Percentiles rank a stretch among this genome's conserved stretches.
These are phyloP conservation scores for Blastobotrys capitulatus DNA, from an alignment of 1,139 yeast species.

Conservation along the genomic window DNA sequence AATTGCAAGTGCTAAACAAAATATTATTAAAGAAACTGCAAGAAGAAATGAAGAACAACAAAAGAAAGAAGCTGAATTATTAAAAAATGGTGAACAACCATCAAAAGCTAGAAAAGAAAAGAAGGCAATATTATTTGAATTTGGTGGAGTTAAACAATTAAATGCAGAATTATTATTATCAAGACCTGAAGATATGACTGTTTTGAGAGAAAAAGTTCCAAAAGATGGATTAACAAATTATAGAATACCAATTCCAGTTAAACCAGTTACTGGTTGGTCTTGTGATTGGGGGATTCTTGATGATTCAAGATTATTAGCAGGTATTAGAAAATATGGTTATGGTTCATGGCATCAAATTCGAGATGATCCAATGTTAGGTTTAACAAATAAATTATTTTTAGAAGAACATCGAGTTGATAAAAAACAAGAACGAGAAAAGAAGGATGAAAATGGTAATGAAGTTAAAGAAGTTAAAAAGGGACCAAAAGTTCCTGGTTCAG, in stretches of 20 bases:
- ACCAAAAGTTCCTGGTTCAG: slow-evolving; percentile 83
- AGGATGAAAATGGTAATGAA: neutral
- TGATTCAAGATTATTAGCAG: slow-evolving; percentile 81
- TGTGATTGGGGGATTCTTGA: slow-evolving; percentile 80
- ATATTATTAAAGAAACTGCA: slow-evolving; percentile 61
- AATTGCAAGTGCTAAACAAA: slow-evolving; percentile 53
- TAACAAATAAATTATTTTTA: slow-evolving; percentile 77
- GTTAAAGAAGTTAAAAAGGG: slow-evolving; percentile 15
- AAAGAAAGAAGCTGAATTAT: slow-evolving; percentile 40
- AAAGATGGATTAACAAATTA: slow-evolving; percentile 52
- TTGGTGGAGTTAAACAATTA: slow-evolving; percentile 78
- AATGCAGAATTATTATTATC: slow-evolving; percentile 85
- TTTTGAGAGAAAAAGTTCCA: slow-evolving; percentile 56
- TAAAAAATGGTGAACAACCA: slow-evolving; percentile 10
- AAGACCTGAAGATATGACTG: slow-evolving; percentile 76
- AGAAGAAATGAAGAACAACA: slow-evolving; percentile 57
- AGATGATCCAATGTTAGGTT: slow-evolving; percentile 88
- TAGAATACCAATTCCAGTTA: slow-evolving; percentile 56
- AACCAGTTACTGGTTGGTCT: slow-evolving; percentile 86
- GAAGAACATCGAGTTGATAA: slow-evolving; percentile 37
- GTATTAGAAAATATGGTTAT: slow-evolving; percentile 88
- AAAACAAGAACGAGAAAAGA: slow-evolving; percentile 36
- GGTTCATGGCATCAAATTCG: slow-evolving; percentile 94
- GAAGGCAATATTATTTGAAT: slow-evolving; percentile 77
- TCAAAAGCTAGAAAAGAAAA: slow-evolving; percentile 12